Percentiles rank a stretch among this genome's conserved stretches.
phyloP scores from a whole-genome alignment of 768 basidiomycete genomes.

The Lentinula sp. region DNA sequence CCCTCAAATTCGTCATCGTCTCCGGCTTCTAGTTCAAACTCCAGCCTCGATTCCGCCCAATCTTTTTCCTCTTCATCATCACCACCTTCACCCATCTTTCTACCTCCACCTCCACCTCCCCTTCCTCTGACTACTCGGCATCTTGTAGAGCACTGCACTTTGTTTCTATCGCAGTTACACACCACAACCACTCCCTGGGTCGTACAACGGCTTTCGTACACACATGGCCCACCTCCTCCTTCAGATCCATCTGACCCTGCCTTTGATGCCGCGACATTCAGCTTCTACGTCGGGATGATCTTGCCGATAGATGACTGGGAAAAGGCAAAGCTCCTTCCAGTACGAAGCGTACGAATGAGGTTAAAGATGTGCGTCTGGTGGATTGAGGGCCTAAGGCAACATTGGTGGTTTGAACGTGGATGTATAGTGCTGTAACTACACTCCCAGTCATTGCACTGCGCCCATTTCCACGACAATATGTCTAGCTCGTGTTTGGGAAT shows the following conservation, averaged over 20 bases:
- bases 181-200: slow-evolving; percentile 89
- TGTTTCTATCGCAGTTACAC: slow-evolving; percentile 55
- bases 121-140: slow-evolving; percentile 5
- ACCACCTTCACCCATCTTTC: neutral
- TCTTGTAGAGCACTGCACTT: slow-evolving; percentile 50
- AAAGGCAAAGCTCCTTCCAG: slow-evolving; percentile 81
- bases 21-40: neutral
- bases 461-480: neutral
- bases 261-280: slow-evolving; percentile 60
- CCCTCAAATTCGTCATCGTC: neutral
- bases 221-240: slow-evolving; percentile 63
- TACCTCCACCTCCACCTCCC: slow-evolving; percentile 17
- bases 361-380: slow-evolving; percentile 86
- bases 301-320: slow-evolving; percentile 90
- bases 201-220: slow-evolving; percentile 75
- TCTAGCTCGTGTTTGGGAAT: neutral
- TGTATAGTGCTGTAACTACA: slow-evolving; percentile 6
- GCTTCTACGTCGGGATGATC: slow-evolving; percentile 87
- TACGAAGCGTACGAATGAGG: slow-evolving; percentile 71
- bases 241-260: slow-evolving; percentile 12
- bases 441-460: neutral
- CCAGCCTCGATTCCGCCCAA: neutral
- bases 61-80: neutral
- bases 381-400: slow-evolving; percentile 74
- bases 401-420: slow-evolving; percentile 35